Evolutionary conservation across 73 alveolate genomes (phyloP).

Genomic region (Halteria grandinella): DNA sequence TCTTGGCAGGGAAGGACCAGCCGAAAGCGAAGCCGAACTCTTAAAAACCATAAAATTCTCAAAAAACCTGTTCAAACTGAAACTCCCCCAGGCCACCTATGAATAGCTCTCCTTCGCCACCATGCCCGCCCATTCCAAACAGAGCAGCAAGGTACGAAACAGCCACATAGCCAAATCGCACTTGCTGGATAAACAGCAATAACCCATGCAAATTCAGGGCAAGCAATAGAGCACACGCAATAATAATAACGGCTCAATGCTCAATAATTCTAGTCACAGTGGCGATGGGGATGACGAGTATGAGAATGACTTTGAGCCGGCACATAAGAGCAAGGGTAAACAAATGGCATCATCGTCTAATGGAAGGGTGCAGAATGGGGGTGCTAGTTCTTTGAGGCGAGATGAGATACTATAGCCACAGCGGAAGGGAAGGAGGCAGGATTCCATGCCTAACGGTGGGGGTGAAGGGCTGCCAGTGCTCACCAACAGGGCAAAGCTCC

Average conservation of each 20-base stretch:
- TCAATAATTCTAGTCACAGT: conserved; percentile 13
- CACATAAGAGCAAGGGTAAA: background rate
- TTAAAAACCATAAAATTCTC: conserved; percentile 33
- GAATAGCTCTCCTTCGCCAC: conserved; percentile 30
- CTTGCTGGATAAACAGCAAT: too few species aligned
- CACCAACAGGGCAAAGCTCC: background rate
- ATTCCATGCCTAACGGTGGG: too few species aligned
- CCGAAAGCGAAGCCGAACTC: conserved; percentile 25
- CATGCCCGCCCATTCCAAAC: conserved; percentile 27
- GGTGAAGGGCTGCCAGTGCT: conserved; percentile 8
- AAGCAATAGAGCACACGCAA: too few species aligned
- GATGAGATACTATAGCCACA: background rate
- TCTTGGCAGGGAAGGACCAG: too few species aligned
- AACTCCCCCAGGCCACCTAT: conserved; percentile 26
- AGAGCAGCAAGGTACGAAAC: too few species aligned
- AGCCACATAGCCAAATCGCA: too few species aligned
- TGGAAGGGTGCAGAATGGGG: conserved; percentile 16
- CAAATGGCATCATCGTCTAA: conserved; percentile 7
- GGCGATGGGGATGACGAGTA: conserved; percentile 48
- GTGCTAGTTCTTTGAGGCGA: background rate
- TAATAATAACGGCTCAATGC: too few species aligned
- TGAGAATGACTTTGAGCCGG: conserved; percentile 14
- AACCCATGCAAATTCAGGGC: too few species aligned
- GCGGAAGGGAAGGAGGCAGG: background rate
- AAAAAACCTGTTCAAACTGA: conserved; percentile 9